Evolutionary conservation across 1,139 yeast species (phyloP), one percentile per base, ranked within the genome.

Genomic region (Casaregolazyma lundiana): DNA sequence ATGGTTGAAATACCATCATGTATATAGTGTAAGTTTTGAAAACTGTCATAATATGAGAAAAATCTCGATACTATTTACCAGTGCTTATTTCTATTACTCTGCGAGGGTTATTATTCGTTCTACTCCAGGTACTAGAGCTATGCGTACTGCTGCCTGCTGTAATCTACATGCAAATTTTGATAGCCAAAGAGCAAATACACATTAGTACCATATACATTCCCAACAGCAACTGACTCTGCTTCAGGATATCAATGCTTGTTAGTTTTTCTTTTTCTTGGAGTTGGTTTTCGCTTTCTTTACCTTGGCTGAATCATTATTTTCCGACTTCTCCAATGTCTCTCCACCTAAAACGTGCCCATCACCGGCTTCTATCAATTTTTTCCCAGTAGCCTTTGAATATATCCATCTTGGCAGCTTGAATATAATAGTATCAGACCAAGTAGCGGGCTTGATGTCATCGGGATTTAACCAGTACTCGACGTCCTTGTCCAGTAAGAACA

Each of bases 341-440:
- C 24, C 35, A 4, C 44, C 40, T 21, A 38, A 29, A 17, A 38
- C 47, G 19, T 34, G 43, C 4, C 47, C 56, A 11, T 41, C 42
- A n/a, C 24, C 22, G 16, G 39, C 38, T 13, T 16, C 22, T 8
- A 22, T 37, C 34, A 44, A 41, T 15, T 38, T 26, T 20, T 52
- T 39, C 16, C 62, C 62, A 5, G 58, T 50, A 4, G 47, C 42
- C 42, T 49, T 56, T 43, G 35, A 44, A 21, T 49, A 43, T 6
- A 48, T 13, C 51, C 48, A 47, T 18, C 26, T 18, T 2, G 60
- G 60, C 3, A 76, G 48, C 44, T 68, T 76, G 54, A 73, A 73
- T 24, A 82, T 58, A 20, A 82, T 54, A 1, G 84, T 72, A 50
- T 85, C 88, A 51, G 68, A 70, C 61, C 83, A 69, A 0, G 78